These are phyloP conservation scores for Pythium brachiatum DNA, from an alignment of 352 stramenopile species.

Conservation along the genomic window DNA sequence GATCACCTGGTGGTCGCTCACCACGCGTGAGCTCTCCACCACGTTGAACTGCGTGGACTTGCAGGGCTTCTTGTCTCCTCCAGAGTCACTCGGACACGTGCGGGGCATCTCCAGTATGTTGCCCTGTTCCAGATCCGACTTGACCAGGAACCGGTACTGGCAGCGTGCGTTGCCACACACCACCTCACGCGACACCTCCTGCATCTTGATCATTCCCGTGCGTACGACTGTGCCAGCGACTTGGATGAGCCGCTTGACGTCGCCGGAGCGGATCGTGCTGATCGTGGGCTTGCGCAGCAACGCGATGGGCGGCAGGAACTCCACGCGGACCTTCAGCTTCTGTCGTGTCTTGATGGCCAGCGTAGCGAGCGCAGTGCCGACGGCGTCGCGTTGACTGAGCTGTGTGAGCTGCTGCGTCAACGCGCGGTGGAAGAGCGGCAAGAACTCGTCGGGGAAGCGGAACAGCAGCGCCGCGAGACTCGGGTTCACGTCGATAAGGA, in stretches of 20 bases:
- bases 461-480: slow-evolving; percentile 85
- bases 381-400: slow-evolving; percentile 11
- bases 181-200: slow-evolving; percentile 88
- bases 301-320: slow-evolving; percentile 86
- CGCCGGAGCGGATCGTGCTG: slow-evolving; percentile 83
- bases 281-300: slow-evolving; percentile 87
- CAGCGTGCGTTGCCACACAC: slow-evolving; percentile 79
- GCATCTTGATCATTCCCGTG: slow-evolving; percentile 92
- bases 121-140: slow-evolving; percentile 88
- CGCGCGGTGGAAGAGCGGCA: slow-evolving; percentile 87
- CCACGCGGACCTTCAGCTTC: slow-evolving; percentile 86
- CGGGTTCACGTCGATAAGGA: slow-evolving; percentile 77
- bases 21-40: slow-evolving; percentile 45
- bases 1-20: slow-evolving; percentile 90
- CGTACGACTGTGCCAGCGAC: slow-evolving; percentile 89
- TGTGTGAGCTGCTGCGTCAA: slow-evolving; percentile 50
- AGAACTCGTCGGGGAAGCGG: slow-evolving; percentile 81
- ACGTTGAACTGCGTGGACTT: slow-evolving; percentile 72
- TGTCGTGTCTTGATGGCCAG: slow-evolving; percentile 36
- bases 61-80: slow-evolving; percentile 58
- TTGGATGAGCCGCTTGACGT: slow-evolving; percentile 89
- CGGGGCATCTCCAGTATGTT: slow-evolving; percentile 85
- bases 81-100: slow-evolving; percentile 11
- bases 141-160: slow-evolving; percentile 76
- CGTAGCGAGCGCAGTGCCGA: slow-evolving; percentile 23